phyloP scores from a whole-genome alignment of 192 early-diverging fungal genomes.

The Tieghemiomyces parasiticus region DNA sequence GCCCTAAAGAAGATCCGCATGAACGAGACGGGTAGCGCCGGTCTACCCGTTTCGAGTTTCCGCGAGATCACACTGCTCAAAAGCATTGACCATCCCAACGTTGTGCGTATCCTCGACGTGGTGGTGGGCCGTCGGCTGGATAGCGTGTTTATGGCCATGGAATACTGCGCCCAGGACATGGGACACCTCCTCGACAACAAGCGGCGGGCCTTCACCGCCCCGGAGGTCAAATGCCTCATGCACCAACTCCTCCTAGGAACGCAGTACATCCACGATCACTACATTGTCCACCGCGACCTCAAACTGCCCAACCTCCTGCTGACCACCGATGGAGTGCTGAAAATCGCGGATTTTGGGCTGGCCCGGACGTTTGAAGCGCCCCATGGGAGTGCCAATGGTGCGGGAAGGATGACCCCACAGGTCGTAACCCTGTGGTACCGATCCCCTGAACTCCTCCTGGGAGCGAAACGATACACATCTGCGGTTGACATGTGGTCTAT shows the following conservation, averaged over 20 bases:
- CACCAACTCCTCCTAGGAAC: slow-evolving; percentile 54
- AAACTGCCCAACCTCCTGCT: slow-evolving; percentile 67
- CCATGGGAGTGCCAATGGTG: too few species aligned
- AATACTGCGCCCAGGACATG: slow-evolving; percentile 63
- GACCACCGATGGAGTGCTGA: slow-evolving; percentile 46
- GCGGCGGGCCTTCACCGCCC: slow-evolving; percentile 13
- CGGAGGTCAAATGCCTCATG: slow-evolving; percentile 51
- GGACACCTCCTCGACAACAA: slow-evolving; percentile 18
- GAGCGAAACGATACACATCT: slow-evolving; percentile 49
- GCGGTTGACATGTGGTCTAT: slow-evolving; percentile 66
- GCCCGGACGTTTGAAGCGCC: slow-evolving; percentile 49
- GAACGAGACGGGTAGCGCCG: slow-evolving; percentile 27
- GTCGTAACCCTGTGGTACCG: slow-evolving; percentile 84
- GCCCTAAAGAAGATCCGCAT: slow-evolving; percentile 51
- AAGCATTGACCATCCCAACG: slow-evolving; percentile 49
- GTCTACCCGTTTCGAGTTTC: slow-evolving; percentile 55
- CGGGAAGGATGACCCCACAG: slow-evolving; percentile 65
- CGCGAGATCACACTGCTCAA: slow-evolving; percentile 61
- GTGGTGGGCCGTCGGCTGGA: slow-evolving; percentile 53
- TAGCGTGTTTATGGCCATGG: slow-evolving; percentile 81
- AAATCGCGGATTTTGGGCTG: slow-evolving; percentile 76
- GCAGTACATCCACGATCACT: slow-evolving; percentile 48
- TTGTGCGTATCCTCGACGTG: slow-evolving; percentile 55
- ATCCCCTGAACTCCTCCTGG: slow-evolving; percentile 63
- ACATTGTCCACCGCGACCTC: slow-evolving; percentile 52